Percentiles rank a stretch among this genome's conserved stretches.
Evolutionary conservation across 139 green algal genomes (phyloP).

Genomic region (Tetraselmis chui): DNA sequence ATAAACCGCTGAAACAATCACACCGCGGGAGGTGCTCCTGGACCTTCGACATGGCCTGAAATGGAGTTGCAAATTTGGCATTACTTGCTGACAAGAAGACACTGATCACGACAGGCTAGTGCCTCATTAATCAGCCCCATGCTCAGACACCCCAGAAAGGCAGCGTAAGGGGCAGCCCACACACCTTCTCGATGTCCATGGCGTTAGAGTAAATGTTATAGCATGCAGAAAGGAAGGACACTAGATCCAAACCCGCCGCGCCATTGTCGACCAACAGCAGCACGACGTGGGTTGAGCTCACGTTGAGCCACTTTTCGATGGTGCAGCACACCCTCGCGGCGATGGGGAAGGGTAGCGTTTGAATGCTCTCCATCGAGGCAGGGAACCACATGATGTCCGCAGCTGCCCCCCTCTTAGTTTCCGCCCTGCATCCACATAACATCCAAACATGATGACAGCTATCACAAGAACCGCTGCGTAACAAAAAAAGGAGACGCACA

Average conservation of each 20-base stretch:
- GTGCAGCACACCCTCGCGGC: neutral
- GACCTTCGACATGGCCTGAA: neutral
- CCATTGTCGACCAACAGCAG: neutral
- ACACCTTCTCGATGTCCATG: neutral
- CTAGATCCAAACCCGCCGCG: neutral
- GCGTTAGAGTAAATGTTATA: neutral
- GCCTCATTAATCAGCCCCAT: neutral
- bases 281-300: neutral
- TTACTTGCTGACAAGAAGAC: no score
- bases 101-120: no score
- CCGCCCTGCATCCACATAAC: neutral
- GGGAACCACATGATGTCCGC: neutral
- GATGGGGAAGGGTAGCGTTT: neutral
- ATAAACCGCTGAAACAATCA: neutral
- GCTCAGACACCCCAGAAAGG: no score
- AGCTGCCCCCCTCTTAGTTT: neutral
- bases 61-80: no score
- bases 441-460: no score
- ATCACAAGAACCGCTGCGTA: no score
- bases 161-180: no score
- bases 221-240: neutral
- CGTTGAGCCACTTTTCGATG: neutral
- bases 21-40: neutral
- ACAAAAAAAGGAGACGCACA: neutral
- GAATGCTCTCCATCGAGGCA: neutral